Evolutionary conservation across 352 stramenopile species (phyloP), one percentile per base, ranked within the genome.

Genomic region (Sclerospora graminicola): DNA sequence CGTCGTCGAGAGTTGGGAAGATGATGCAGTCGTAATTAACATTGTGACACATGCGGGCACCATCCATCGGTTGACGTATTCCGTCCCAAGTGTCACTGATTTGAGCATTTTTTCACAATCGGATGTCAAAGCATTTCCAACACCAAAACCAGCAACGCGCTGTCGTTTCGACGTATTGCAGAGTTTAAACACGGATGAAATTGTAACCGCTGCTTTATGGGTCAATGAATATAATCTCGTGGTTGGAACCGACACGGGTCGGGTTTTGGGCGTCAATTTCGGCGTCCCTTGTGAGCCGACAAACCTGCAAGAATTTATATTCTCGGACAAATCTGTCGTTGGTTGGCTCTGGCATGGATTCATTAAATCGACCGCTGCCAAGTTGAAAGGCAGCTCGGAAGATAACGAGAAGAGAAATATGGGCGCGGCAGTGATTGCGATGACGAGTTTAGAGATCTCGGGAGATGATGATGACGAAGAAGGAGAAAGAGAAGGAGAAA

Each of bases 141-240:
- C 51, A 31, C 61, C 64, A 5, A 69, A 68, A 45, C 59, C 57
- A 0, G 46, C 69, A 13, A 69, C 69, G 10, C 28, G 50, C 2
- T 56, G 50, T 16, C 51, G 45, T 11, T 73, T 64, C 23, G 62
- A 84, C 45, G 57, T 73, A n/a, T 35, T 86, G 18, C 45, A 58
- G 19, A 69, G 54, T 29, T 46, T 86, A 11, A 47, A 58, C n/a
- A 41, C 56, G 5, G 59, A 84, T 21, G 72, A 89, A 26, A 66
- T 82, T 34, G 54, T 89, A 36, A 79, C 69, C 1, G 69, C 71
- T 14, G 73, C 67, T 19, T 41, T 82, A 9, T 86, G 77, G 77
- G 55, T 86, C 13, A 84, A 89, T 36, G 77, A 86, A 54, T 85
- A 78, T 50, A 86, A 89, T 39, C 23, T 85, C 14, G 68, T 84